phyloP scores from a whole-genome alignment of 2,329 filamentous ascomycete species.

The Nothopassalora personata region DNA sequence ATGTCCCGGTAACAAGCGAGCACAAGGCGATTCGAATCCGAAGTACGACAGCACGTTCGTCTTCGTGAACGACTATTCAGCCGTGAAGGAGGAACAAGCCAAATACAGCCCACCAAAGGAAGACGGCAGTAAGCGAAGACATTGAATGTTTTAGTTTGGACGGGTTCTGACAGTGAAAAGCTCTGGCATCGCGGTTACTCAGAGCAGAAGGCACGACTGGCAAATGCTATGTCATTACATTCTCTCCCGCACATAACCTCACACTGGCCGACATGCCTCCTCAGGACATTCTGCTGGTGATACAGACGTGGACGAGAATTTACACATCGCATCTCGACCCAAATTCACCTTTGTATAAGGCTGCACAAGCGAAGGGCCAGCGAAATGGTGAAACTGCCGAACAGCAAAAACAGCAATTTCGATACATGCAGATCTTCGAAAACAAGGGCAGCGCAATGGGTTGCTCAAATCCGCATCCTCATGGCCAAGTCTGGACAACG shows the following conservation, averaged over 20 bases:
- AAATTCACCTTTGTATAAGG: conserved; percentile 56
- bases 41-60: conserved; percentile 82
- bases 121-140: conserved; percentile 42
- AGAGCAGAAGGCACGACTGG: conserved; percentile 82
- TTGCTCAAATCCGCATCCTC: conserved; percentile 95
- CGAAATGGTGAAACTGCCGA: conserved; percentile 39
- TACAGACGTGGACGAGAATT: conserved; percentile 86
- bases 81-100: conserved; percentile 87
- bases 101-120: conserved; percentile 60
- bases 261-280: conserved; percentile 86
- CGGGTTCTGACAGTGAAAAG: conserved; percentile 37
- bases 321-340: conserved; percentile 77
- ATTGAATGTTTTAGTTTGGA: background rate
- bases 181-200: conserved; percentile 69
- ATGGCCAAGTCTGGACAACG: conserved; percentile 95
- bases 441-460: conserved; percentile 98
- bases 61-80: conserved; percentile 96
- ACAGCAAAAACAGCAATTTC: conserved; percentile 68
- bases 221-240: conserved; percentile 95
- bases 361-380: conserved; percentile 38
- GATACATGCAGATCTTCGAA: conserved; percentile 99
- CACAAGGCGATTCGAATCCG: conserved; percentile 80
- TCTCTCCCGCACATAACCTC: conserved; percentile 82
- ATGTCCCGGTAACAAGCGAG: conserved; percentile 84
- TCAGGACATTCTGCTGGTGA: conserved; percentile 70